phyloP scores from a whole-genome alignment of 2,329 filamentous ascomycete genomes.

The Alternaria angustiovoidea region DNA sequence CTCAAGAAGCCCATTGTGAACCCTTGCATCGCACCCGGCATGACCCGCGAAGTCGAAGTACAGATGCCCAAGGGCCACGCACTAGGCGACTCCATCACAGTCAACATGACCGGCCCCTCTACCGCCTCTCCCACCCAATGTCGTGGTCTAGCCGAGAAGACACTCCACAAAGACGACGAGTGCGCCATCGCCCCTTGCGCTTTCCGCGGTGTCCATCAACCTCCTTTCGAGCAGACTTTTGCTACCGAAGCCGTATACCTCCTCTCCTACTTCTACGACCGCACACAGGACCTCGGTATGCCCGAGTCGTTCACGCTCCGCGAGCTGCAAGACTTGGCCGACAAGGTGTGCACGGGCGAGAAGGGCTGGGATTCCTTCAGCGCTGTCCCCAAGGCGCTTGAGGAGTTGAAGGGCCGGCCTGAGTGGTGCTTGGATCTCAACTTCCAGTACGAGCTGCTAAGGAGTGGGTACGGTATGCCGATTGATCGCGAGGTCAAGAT shows the following conservation, averaged over 20 bases:
- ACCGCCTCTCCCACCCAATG: constrained; percentile 83
- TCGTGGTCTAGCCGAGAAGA: constrained; percentile 87
- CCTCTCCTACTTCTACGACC: constrained; percentile 98
- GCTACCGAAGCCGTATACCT: constrained; percentile 91
- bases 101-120: constrained; percentile 88
- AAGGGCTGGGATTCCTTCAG: constrained; percentile 81
- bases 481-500: constrained; percentile 96
- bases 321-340: constrained; percentile 86
- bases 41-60: constrained; percentile 76
- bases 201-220: constrained; percentile 97
- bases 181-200: constrained; percentile 92
- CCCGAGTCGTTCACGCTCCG: constrained; percentile 94
- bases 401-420: constrained; percentile 81
- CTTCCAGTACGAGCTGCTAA: constrained; percentile 92
- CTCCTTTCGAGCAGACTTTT: constrained; percentile 90
- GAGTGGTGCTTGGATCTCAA: constrained; percentile 95
- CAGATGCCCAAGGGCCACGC: constrained; percentile 71
- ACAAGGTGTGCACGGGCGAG: constrained; percentile 83
- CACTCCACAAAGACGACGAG: constrained; percentile 82
- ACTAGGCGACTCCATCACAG: constrained; percentile 69
- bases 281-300: constrained; percentile 92
- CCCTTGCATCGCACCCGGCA: constrained; percentile 85
- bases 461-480: constrained; percentile 98
- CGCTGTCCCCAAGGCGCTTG: constrained; percentile 76
- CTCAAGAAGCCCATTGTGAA: constrained; percentile 75